These are phyloP conservation scores for Phylloporus gajari DNA, from an alignment of 1,284 basidiomycete species.

Conservation along the genomic window DNA sequence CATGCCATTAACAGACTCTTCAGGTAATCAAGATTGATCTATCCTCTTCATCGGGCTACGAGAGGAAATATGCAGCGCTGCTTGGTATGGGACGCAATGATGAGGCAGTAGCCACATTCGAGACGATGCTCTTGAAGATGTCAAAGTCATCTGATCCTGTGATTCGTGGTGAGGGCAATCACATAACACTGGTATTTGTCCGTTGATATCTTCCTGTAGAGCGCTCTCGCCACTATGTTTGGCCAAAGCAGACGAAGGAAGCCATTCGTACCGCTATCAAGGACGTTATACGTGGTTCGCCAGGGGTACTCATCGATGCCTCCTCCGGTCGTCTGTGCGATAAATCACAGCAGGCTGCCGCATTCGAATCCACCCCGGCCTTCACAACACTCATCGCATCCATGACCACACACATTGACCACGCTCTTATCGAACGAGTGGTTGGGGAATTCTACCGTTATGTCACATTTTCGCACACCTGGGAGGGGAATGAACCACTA, in stretches of 20 bases:
- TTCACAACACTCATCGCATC: neutral
- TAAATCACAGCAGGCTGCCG: constrained; percentile 1
- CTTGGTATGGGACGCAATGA: neutral
- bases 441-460: neutral
- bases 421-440: neutral
- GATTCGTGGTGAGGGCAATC: neutral
- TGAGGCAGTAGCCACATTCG: neutral
- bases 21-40: neutral
- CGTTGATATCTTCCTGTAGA: neutral
- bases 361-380: constrained; percentile 4
- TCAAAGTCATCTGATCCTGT: neutral
- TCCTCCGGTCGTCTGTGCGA: constrained; percentile 13
- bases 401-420: neutral
- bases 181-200: neutral
- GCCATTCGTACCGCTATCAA: constrained; percentile 1
- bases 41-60: neutral
- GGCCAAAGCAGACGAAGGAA: neutral
- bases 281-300: constrained; percentile 6
- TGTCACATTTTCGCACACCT: neutral
- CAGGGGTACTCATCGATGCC: constrained; percentile 20
- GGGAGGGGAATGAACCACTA: constrained; percentile 13
- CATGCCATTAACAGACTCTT: neutral
- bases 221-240: neutral
- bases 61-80: neutral
- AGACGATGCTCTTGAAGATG: neutral